phyloP scores from a whole-genome alignment of 805 yeast genomes.

The Komagataella mondaviorum region DNA sequence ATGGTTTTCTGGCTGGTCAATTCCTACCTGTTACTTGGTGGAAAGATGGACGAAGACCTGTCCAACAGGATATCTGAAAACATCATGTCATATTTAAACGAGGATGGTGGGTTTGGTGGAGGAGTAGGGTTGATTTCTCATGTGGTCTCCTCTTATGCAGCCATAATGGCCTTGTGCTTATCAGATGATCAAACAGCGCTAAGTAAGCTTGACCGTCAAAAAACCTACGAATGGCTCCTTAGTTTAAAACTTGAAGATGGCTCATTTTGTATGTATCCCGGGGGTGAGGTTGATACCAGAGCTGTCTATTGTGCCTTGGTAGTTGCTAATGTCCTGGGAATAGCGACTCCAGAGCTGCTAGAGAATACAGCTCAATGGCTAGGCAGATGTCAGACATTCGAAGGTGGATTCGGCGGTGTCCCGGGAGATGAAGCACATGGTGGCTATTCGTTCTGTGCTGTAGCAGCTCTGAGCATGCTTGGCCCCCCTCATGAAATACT shows the following conservation, averaged over 20 bases:
- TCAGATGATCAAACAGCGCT: slow-evolving; percentile 27
- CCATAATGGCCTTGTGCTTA: slow-evolving; percentile 45
- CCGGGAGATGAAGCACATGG: slow-evolving; percentile 92
- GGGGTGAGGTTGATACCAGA: slow-evolving; percentile 80
- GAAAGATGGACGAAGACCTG: slow-evolving; percentile 8
- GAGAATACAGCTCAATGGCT: slow-evolving; percentile 48
- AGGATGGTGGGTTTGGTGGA: slow-evolving; percentile 70
- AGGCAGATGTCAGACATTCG: slow-evolving; percentile 67
- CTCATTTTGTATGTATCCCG: slow-evolving; percentile 57
- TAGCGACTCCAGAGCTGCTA: slow-evolving; percentile 46
- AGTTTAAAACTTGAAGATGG: slow-evolving; percentile 56
- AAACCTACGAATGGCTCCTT: slow-evolving; percentile 52
- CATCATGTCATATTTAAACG: slow-evolving; percentile 15
- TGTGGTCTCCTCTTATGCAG: slow-evolving; percentile 76
- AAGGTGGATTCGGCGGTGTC: slow-evolving; percentile 88
- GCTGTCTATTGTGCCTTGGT: slow-evolving; percentile 81
- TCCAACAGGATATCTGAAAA: slow-evolving; percentile 15
- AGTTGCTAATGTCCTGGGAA: slow-evolving; percentile 50
- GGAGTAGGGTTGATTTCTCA: slow-evolving; percentile 77
- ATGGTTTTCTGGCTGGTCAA: slow-evolving; percentile 74
- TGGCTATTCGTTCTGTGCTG: slow-evolving; percentile 88
- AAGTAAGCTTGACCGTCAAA: slow-evolving; percentile 27
- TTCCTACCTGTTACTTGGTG: slow-evolving; percentile 28
- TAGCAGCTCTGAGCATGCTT: slow-evolving; percentile 44
- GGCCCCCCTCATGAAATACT: slow-evolving; percentile 22